Evolutionary conservation across 2,329 filamentous ascomycete genomes (phyloP).

Genomic region (Pseudogymnoascus sp.): DNA sequence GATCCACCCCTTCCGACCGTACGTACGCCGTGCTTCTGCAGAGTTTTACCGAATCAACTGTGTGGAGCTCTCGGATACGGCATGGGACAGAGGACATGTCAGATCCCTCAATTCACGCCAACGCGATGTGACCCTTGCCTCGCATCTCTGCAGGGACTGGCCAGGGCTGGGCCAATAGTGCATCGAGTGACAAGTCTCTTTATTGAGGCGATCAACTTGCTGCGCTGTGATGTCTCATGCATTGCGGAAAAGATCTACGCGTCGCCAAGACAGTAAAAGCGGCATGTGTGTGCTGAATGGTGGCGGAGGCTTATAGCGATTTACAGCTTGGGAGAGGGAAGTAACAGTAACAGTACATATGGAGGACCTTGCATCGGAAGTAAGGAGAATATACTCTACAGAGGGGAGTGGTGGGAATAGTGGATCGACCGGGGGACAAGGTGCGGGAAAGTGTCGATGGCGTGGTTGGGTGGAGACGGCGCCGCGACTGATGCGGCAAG

Average conservation of each 20-base stretch:
- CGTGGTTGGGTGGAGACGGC: background rate
- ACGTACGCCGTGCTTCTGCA: background rate
- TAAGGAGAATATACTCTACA: background rate
- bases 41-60: background rate
- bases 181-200: background rate
- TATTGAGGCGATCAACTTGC: background rate
- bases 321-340: background rate
- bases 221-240: slow-evolving; percentile 3
- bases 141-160: background rate
- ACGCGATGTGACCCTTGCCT: background rate
- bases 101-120: background rate
- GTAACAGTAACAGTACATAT: background rate
- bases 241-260: background rate
- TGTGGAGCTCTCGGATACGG: background rate
- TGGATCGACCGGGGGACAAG: slow-evolving; percentile 2
- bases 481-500: background rate
- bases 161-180: background rate
- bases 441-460: background rate
- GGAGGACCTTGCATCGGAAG: background rate
- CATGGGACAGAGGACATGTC: background rate
- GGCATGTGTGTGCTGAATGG: background rate
- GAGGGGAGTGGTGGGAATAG: background rate
- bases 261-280: background rate
- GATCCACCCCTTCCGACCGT: background rate
- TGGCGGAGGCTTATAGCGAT: background rate